Evolutionary conservation across 371 early-diverging fungal species (phyloP).

Genomic region (Mycotypha africana): DNA sequence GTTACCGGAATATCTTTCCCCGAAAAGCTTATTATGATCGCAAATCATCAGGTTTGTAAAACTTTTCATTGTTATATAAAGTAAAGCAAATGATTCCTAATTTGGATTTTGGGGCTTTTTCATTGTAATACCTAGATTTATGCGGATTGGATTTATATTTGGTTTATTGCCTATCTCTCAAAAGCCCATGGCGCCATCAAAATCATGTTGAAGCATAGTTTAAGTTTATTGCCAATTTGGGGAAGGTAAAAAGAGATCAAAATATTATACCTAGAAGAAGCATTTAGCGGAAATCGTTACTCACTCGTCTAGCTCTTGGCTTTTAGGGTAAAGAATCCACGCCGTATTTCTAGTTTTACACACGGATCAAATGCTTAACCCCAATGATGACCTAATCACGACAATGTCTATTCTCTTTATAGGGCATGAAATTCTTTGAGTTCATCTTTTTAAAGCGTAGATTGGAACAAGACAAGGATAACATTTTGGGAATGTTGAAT

Average conservation of each 20-base stretch:
- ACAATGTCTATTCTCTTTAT: no score
- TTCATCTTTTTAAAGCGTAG: slow-evolving; percentile 84
- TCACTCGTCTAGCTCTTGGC: slow-evolving; percentile 1
- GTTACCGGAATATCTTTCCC: slow-evolving; percentile 41
- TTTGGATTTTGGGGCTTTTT: no score
- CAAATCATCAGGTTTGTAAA: slow-evolving; percentile 79
- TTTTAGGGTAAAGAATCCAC: slow-evolving; percentile 16
- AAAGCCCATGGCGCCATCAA: slow-evolving; percentile 73
- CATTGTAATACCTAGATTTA: slow-evolving; percentile 56
- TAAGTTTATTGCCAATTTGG: slow-evolving; percentile 76
- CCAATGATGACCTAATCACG: no score
- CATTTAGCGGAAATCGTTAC: no score
- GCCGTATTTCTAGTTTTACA: background rate
- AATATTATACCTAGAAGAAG: background rate
- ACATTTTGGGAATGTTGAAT: slow-evolving; percentile 40
- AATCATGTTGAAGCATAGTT: slow-evolving; percentile 77
- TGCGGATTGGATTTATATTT: slow-evolving; percentile 89
- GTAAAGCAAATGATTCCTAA: background rate
- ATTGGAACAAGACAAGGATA: slow-evolving; percentile 66
- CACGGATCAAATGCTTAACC: no score
- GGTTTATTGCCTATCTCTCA: slow-evolving; percentile 64
- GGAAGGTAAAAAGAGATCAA: no score
- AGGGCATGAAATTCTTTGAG: slow-evolving; percentile 86
- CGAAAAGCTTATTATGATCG: slow-evolving; percentile 51
- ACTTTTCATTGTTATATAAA: background rate